Evolutionary conservation across 805 yeast genomes (phyloP), one percentile per base, ranked within the genome.

Genomic region (Sungouiella blattae): DNA sequence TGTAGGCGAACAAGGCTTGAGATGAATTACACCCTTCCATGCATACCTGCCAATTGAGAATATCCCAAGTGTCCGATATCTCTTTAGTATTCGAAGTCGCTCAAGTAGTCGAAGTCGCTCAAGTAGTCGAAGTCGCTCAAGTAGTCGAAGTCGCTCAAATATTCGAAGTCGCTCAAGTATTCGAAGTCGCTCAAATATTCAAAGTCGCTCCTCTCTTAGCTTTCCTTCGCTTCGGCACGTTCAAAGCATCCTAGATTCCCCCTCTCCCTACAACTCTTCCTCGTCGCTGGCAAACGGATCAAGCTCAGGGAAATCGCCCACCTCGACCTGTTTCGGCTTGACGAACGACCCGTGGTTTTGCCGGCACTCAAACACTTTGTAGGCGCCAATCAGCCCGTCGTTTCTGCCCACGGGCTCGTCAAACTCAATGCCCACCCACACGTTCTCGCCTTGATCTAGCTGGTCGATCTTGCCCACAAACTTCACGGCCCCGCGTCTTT

Each of bases 361-460:
- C 5, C 65, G 62, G 21, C 87, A 77, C 4, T 62, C 51, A 53
- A 91, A 89, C 44, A 84, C 73, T 23, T 68, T 50, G 1, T 47
- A 54, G 0, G 86, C 88, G 23, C 78, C 75, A 26, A 87, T 63
- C 14, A 77, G 60, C 0, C 98, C 98, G 52, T 87, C 77, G 51
- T 89, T 87, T 56, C 83, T 87, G 4, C 98, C 98, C 6, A 75
- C 73, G 0, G 97, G 91, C 46, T 84, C 87, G 47, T 85, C 93
- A 36, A 88, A 79, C 47, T 81, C 85, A 3, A 91, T 74, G 0
- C 97, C 98, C 20, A 85, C 73, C 96, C 97, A 91, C 1, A 60
- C 46, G 13, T 48, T 46, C 23, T 65, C 73, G 2, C 67, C 71
- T 11, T 55, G 54, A 31, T 77, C 80, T 32, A 88, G 73, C 26